Evolutionary conservation across 2,329 filamentous ascomycete species (phyloP).

Genomic region (Helminthosporium solani): DNA sequence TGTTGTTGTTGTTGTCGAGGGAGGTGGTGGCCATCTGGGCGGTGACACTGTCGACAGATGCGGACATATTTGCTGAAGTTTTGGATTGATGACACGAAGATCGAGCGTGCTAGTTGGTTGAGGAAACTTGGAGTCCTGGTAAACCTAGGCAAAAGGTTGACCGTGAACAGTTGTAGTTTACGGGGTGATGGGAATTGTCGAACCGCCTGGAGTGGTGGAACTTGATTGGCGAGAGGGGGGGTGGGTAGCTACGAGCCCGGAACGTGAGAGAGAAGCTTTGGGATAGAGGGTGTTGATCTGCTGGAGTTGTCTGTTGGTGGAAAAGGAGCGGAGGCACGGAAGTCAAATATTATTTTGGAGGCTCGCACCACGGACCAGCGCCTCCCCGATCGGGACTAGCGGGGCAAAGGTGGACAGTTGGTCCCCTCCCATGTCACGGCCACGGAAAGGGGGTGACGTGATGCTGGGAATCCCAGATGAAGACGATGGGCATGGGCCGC

Average conservation of each 20-base stretch:
- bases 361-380: conserved; percentile 10
- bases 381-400: neutral
- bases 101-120: conserved; percentile 36
- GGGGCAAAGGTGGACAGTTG: neutral
- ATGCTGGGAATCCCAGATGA: neutral
- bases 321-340: conserved; percentile 23
- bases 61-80: conserved; percentile 75
- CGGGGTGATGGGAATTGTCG: conserved; percentile 40
- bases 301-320: conserved; percentile 36
- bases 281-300: conserved; percentile 32
- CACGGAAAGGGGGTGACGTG: conserved; percentile 11
- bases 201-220: conserved; percentile 51
- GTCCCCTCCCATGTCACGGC: conserved; percentile 23
- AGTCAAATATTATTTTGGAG: conserved; percentile 32
- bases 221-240: conserved; percentile 52
- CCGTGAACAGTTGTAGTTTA: conserved; percentile 40
- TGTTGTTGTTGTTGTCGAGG: conserved; percentile 62
- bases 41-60: conserved; percentile 75
- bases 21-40: conserved; percentile 66
- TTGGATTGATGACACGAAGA: conserved; percentile 58
- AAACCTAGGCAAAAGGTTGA: conserved; percentile 40
- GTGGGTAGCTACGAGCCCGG: conserved; percentile 54
- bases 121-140: conserved; percentile 48
- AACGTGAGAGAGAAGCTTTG: conserved; percentile 32
- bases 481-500: no score